Evolutionary conservation across 805 yeast genomes (phyloP).

Genomic region (Saccharomyces kudriavzevii): DNA sequence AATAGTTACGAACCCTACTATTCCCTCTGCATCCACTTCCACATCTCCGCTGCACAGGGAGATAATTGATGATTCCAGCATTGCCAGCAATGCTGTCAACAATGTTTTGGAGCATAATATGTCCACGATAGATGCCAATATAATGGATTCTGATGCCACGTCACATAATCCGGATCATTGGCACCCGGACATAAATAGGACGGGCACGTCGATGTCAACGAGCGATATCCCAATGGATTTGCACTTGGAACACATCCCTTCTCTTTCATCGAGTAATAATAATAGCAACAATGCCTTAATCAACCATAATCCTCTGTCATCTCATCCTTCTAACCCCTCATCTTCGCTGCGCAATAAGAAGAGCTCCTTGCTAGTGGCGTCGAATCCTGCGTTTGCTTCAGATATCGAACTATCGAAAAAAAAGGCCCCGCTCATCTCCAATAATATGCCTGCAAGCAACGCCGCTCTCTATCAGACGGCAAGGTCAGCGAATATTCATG

Average conservation of each 20-base stretch:
- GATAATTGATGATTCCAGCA: background rate
- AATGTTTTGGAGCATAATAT: background rate
- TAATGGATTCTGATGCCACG: background rate
- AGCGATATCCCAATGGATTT: background rate
- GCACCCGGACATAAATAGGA: background rate
- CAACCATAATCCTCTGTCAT: constrained; percentile 24
- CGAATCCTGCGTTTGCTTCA: constrained; percentile 1
- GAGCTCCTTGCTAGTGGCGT: constrained; percentile 28
- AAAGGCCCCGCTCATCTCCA: background rate
- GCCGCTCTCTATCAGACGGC: background rate
- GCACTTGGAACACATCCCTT: background rate
- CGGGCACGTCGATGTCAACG: background rate
- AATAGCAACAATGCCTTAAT: constrained; percentile 6
- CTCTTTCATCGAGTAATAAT: background rate
- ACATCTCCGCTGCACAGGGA: constrained; percentile 4
- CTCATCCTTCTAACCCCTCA: constrained; percentile 21
- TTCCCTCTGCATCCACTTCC: constrained; percentile 10
- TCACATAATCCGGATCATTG: background rate
- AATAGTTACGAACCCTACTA: background rate
- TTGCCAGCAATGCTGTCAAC: background rate
- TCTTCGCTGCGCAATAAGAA: constrained; percentile 28
- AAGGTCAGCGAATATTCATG: background rate
- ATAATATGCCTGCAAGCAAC: background rate
- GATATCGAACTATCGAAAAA: background rate
- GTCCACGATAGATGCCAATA: background rate